These are phyloP conservation scores for Moniliella sp. DNA, from an alignment of 1,284 basidiomycete genomes.

Conservation along the genomic window DNA sequence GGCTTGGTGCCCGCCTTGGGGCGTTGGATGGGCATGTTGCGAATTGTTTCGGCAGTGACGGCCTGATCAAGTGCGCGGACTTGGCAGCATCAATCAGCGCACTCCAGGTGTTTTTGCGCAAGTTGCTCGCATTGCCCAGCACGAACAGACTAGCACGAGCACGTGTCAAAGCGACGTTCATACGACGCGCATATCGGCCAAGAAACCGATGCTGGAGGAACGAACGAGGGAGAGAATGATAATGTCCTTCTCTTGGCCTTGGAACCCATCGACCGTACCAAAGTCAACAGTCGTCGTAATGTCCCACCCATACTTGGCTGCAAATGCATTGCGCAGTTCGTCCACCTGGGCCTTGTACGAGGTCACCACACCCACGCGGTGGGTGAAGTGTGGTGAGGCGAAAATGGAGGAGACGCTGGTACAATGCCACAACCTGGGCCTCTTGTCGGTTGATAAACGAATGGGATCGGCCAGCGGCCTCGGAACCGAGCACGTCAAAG, in stretches of 20 bases:
- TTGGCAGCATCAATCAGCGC: not conserved
- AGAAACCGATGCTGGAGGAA: conserved; percentile 53
- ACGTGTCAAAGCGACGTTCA: conserved; percentile 82
- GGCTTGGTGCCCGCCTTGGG: too few species aligned
- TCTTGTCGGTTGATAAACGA: conserved; percentile 63
- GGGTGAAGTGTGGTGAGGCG: conserved; percentile 43
- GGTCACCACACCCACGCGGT: conserved; percentile 67
- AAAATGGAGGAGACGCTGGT: conserved; percentile 50
- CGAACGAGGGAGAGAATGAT: conserved; percentile 72
- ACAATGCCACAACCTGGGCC: conserved; percentile 57
- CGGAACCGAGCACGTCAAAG: conserved; percentile 36
- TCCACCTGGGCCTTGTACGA: conserved; percentile 82
- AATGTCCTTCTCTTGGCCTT: conserved; percentile 66
- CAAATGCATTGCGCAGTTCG: conserved; percentile 54
- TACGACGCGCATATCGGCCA: conserved; percentile 35
- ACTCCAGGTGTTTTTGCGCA: conserved; percentile 44
- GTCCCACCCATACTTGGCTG: conserved; percentile 49
- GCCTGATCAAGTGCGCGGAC: not conserved
- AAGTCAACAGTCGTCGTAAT: conserved; percentile 57
- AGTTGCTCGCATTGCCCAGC: conserved; percentile 66
- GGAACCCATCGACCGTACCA: conserved; percentile 83
- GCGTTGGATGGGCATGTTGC: not conserved
- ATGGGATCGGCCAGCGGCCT: conserved; percentile 38
- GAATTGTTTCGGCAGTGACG: not conserved
- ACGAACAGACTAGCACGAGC: conserved; percentile 84